Base-by-base conservation (phyloP, 208 protist species). In the Acanthamoeba triangularis region DNA sequence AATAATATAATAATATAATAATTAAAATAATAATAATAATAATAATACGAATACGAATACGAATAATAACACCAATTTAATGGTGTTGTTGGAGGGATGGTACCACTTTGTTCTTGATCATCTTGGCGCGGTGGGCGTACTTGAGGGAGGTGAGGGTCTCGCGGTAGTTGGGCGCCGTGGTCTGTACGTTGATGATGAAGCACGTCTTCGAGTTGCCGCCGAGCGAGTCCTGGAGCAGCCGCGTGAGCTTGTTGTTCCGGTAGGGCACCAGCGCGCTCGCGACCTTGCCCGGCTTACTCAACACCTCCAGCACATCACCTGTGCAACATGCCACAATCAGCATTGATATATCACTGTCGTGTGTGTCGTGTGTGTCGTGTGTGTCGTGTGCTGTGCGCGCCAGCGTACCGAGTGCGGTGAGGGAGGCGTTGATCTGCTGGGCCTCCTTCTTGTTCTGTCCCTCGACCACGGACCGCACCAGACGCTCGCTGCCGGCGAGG, bases 31-130 rank as follows among this genome's bases (percentile, higher is more conserved):
- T 41, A 1, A 41, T 41, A 41, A 41, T 41, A 3, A 41, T 41
- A 41, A 41, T 59, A 59, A 16, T 16, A 59, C 25, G 67, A 11
- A 44, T 37, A 87, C 5, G n/a, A 30, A 59, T 33, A 35, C 28
- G 56, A 23, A 35, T 28, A 52, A 52, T 14, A 52, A 52, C 49
- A 52, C 3, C 3, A 52, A 52, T 14, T 14, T 14, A 54, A 54
- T 18, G 14, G 49, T 54, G 49, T 63, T 30, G 49, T 56, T 33
- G 49, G 49, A 20, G 14, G 49, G 0, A 54, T 20, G 49, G 85
- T 92, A 92, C 85, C 30, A 74, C 85, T 76, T 97, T 98, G 96
- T 99, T 99, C 93, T 98, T 98, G 93, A 98, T 98, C 82, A 98
- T 94, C 95, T 98, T 98, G 28, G 98, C 98, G 37, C 98, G 82